These are phyloP conservation scores for Rhizopogon rudus DNA, from an alignment of 768 basidiomycete genomes.

Conservation along the genomic window DNA sequence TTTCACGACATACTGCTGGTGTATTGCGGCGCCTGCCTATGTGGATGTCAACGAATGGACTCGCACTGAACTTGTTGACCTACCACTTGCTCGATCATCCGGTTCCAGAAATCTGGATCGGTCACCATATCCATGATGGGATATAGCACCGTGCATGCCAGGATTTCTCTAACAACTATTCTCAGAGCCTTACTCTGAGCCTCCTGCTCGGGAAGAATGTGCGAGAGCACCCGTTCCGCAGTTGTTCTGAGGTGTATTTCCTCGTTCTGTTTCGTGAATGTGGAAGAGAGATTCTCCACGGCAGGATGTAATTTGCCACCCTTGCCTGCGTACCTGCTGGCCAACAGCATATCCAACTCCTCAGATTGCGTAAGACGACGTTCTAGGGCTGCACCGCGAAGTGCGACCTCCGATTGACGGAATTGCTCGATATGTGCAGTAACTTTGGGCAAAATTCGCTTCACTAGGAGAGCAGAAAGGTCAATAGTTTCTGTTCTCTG, in stretches of 20 bases:
- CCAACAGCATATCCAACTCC: slow-evolving; percentile 82
- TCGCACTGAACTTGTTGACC: slow-evolving; percentile 24
- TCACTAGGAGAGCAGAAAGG: slow-evolving; percentile 70
- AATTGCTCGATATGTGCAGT: slow-evolving; percentile 89
- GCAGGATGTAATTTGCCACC: slow-evolving; percentile 77
- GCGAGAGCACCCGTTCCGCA: slow-evolving; percentile 66
- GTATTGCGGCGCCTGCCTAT: slow-evolving; percentile 64
- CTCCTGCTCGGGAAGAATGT: slow-evolving; percentile 74
- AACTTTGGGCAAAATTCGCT: slow-evolving; percentile 82
- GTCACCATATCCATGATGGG: slow-evolving; percentile 90
- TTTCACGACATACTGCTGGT: slow-evolving; percentile 47
- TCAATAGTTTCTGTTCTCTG: slow-evolving; percentile 59
- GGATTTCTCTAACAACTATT: slow-evolving; percentile 76
- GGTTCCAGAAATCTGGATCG: slow-evolving; percentile 98
- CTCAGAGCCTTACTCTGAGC: slow-evolving; percentile 62
- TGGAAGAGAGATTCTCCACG: slow-evolving; percentile 82
- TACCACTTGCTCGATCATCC: slow-evolving; percentile 86
- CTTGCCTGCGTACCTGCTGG: slow-evolving; percentile 67
- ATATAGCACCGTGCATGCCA: slow-evolving; percentile 75
- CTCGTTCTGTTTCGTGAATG: slow-evolving; percentile 85
- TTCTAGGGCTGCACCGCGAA: slow-evolving; percentile 79
- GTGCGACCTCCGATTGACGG: slow-evolving; percentile 80
- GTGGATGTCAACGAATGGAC: not conserved
- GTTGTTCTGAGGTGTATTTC: slow-evolving; percentile 77
- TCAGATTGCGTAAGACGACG: slow-evolving; percentile 84